A percentile compares a stretch with the other conserved stretches of the same genome.
phyloP scores from a whole-genome alignment of 139 green algal genomes.

The Auxenochlorella pyrenoidosa region DNA sequence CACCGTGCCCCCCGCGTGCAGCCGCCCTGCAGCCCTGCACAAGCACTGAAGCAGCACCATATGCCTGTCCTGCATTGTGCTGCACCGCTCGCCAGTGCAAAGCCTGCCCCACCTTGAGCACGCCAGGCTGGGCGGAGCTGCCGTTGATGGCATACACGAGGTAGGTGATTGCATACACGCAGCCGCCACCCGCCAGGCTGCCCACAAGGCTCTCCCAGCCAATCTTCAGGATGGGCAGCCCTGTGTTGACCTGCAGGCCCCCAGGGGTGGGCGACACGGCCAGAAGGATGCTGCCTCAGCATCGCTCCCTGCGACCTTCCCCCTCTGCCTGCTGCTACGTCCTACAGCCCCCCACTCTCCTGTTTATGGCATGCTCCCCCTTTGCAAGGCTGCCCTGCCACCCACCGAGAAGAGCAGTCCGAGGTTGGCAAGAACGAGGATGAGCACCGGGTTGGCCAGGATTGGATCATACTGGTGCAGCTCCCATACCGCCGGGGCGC shows the following conservation, averaged over 20 bases:
- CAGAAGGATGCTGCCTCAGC: neutral
- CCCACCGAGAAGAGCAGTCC: conserved; percentile 14
- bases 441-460: conserved; percentile 19
- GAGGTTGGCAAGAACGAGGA: conserved; percentile 15
- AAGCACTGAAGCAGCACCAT: too few relatives aligned
- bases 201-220: conserved; percentile 8
- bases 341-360: too few relatives aligned
- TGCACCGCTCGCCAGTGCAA: too few relatives aligned
- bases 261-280: too few relatives aligned
- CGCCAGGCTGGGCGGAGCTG: neutral
- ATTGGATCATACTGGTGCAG: conserved; percentile 17
- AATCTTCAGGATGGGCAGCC: conserved; percentile 3
- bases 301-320: neutral
- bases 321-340: too few relatives aligned
- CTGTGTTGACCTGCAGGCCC: conserved; percentile 13
- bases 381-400: neutral
- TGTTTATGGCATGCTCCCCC: too few relatives aligned
- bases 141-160: neutral
- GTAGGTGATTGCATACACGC: neutral
- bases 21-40: too few relatives aligned
- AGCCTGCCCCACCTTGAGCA: conserved; percentile 24
- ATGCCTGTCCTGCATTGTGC: too few relatives aligned
- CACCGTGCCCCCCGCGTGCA: too few relatives aligned
- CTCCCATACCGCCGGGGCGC: neutral
- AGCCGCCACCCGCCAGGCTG: neutral